phyloP scores from a whole-genome alignment of 257 asterid species.

The Dorcoceras hygrometricum region DNA sequence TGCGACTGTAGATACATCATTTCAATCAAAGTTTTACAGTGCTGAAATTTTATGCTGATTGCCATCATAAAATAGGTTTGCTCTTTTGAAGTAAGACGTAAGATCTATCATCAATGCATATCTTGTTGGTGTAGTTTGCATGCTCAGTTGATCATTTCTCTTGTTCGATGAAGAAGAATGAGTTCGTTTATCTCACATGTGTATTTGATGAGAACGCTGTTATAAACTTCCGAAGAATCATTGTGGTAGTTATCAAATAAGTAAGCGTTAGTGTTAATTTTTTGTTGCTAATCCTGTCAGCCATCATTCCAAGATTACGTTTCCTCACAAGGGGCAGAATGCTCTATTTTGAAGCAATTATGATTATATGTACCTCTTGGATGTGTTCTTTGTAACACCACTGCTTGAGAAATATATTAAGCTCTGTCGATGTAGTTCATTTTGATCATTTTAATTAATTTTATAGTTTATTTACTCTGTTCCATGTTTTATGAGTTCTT shows the following conservation, averaged over 20 bases:
- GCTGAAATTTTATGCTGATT: not conserved
- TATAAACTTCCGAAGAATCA: too few species aligned
- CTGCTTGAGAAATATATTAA: not conserved
- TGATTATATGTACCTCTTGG: not conserved
- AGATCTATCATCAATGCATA: not conserved
- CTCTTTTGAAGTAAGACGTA: slow-evolving; percentile 7
- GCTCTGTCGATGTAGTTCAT: not conserved
- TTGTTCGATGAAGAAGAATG: not conserved
- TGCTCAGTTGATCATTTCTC: not conserved
- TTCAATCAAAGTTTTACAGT: not conserved
- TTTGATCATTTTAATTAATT: too few species aligned
- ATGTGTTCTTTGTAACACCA: not conserved
- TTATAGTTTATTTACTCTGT: not conserved
- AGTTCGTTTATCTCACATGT: not conserved
- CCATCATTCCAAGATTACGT: not conserved
- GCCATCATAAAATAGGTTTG: not conserved
- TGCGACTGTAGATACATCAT: not conserved
- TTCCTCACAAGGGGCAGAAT: not conserved
- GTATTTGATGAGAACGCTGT: too few species aligned
- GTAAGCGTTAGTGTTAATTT: too few species aligned
- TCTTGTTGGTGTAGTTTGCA: not conserved
- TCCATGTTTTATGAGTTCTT: slow-evolving; percentile 18
- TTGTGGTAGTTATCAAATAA: too few species aligned
- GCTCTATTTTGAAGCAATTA: not conserved
- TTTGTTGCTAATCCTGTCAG: not conserved